phyloP scores from a whole-genome alignment of 225 moss, liverwort and hornwort species.

The Marchantia polymorpha region DNA sequence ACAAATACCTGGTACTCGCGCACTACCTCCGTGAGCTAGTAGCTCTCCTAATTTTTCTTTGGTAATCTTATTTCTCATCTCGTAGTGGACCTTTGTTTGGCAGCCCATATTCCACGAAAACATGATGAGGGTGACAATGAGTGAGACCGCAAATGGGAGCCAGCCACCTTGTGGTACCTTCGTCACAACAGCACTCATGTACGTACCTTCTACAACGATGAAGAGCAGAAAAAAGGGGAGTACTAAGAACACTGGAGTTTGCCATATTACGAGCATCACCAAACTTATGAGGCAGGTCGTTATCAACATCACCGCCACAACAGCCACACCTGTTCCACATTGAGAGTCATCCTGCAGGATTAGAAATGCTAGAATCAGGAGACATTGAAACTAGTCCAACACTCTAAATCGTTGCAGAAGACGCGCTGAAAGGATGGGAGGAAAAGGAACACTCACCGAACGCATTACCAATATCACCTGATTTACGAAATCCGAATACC shows the following conservation, averaged over 20 bases:
- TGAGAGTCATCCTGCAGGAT: not conserved
- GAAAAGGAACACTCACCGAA: conserved; percentile 52
- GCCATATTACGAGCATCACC: conserved; percentile 83
- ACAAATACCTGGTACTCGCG: conserved; percentile 70
- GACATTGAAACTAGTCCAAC: not conserved
- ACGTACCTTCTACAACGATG: conserved; percentile 53
- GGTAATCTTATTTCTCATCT: conserved; percentile 59
- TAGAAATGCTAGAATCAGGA: not conserved
- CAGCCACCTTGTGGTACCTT: conserved; percentile 89
- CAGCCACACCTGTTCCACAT: conserved; percentile 69
- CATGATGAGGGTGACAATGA: conserved; percentile 66
- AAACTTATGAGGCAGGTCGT: conserved; percentile 69
- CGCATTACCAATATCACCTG: conserved; percentile 65
- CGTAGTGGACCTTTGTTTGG: conserved; percentile 64
- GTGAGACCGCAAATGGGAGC: conserved; percentile 60
- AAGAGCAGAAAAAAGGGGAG: conserved; percentile 50
- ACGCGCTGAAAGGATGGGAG: not conserved
- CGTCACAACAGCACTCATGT: conserved; percentile 59
- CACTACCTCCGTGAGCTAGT: conserved; percentile 41
- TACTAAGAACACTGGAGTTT: conserved; percentile 34
- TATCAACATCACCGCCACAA: conserved; percentile 74
- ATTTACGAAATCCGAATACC: conserved; percentile 63
- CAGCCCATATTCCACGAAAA: conserved; percentile 68
- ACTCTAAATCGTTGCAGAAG: not conserved
- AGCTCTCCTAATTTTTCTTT: conserved; percentile 47